Base-by-base conservation (phyloP, 345 rosid species). In the Psidium friedrichsthalianum region DNA sequence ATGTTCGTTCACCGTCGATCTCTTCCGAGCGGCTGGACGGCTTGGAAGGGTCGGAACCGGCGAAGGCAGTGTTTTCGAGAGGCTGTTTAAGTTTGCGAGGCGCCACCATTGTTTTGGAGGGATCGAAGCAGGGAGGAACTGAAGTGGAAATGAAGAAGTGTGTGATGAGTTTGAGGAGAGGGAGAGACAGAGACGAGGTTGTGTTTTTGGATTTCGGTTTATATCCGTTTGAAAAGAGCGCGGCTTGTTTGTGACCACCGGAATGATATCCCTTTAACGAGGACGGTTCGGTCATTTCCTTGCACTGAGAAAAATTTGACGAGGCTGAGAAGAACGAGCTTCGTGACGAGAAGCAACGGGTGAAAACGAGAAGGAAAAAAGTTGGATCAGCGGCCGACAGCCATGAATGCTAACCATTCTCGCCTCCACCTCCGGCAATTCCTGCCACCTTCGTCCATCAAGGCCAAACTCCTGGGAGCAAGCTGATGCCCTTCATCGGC, bases 241-340 rank as follows among this genome's bases (percentile, higher is more conserved):
- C 15, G 61, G 82, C 59, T 78, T 0, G 47, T 15, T 11, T 82
- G 82, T 84, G 92, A 49, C 93, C 93, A 93, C 91, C 81, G 56
- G 87, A 87, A 87, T 42, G 16, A 91, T 89, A 93, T 93, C 95
- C 90, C 52, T 20, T 29, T 29, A 8, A 36, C 27, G 83, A 87
- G 92, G 93, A 44, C 5, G 83, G 21, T 86, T 40, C 85, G 84
- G 91, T 83, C 90, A 88, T 88, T 90, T 82, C 8, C 47, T 32
- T 8, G 47, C 47, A 4, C 47, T 20, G 24, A 32, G 0, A 32
- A 69, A 16, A 32, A 29, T 61, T 7, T 42, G 5, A 29, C 40
- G 10, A 97, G 98, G 92, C 91, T 47, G 99, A 97, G 93, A 97
- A 95, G 94, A 95, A 91, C 83, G 98, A 97, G 85, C 95, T 93